Base-by-base conservation (phyloP, 345 rosid species). In the Lepidium didymum region DNA sequence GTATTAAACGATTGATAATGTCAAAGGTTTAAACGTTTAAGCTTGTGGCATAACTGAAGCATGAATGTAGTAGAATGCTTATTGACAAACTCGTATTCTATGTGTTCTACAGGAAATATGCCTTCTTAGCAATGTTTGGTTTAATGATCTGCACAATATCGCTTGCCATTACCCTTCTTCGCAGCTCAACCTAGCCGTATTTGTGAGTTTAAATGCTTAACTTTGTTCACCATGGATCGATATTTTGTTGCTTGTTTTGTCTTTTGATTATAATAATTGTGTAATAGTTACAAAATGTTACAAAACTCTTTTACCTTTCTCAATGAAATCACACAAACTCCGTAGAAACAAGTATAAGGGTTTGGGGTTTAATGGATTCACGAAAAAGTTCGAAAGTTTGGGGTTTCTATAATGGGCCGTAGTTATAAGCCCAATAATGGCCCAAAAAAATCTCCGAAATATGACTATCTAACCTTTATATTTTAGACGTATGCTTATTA, bases 81-180 rank as follows among this genome's bases (percentile, higher is more conserved):
- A 4, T 27, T 66, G 53, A 44, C 14, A 23, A 52, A 46, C 35
- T 31, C 14, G 12, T 6, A 53, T 13, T 23, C 14, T 47, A 8
- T 31, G 7, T 29, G 3, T 74, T 57, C 0, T 81, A n/a, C 86
- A 92, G 98, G 78, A 84, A 83, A 76, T 90, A 72, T 43, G 91
- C 80, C 7, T 81, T 85, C 81, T 42, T 87, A 78, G 81, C 83
- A n/a, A 2, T 86, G 34, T 0, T 90, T 4, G 96, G 89, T 31
- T 86, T 90, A 7, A 51, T 72, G 56, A 12, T 72, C 9, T 90
- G 94, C 83, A 85, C 87, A 2, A 75, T 87, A 67, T 92, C 97
- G 25, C 81, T 84, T 13, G 97, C 85, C 1, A 51, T 87, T 66
- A 79, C 70, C 1, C 88, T 84, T n/a, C 79, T 90, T 46, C 82